Percentiles rank a stretch among this genome's conserved stretches.
These are phyloP conservation scores for Skeletonema menzelii DNA, from an alignment of 108 stramenopile genomes.

Conservation along the genomic window DNA sequence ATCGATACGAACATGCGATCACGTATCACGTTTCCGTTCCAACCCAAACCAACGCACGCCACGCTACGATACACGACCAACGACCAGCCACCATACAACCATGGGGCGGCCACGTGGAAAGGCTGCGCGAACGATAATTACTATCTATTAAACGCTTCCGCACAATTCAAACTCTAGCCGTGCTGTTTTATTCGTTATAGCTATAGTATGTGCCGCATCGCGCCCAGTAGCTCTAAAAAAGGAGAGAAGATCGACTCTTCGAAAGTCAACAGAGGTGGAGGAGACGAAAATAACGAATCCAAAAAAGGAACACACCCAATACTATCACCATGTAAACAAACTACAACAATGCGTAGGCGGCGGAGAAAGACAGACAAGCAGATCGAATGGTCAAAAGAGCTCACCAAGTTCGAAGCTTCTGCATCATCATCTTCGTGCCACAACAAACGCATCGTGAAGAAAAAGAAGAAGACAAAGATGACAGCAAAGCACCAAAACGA, in stretches of 20 bases:
- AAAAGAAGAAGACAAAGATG: conserved; percentile 46
- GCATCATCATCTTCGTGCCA: neutral
- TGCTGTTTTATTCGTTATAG: no score
- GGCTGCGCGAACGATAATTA: no score
- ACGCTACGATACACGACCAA: neutral
- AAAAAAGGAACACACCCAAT: neutral
- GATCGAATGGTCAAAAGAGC: conserved; percentile 22
- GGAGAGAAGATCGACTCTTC: neutral
- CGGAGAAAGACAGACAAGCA: conserved; percentile 23
- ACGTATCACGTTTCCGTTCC: no score
- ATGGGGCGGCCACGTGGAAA: neutral
- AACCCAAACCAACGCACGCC: no score
- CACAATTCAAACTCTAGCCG: no score
- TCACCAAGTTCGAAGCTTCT: neutral
- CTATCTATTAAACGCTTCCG: no score
- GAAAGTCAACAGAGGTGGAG: neutral
- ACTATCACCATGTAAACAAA: neutral
- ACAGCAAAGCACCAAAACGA: conserved; percentile 49
- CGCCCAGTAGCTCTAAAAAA: neutral
- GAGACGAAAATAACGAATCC: neutral
- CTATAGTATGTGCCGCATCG: neutral
- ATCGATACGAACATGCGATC: no score
- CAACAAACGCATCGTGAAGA: conserved; percentile 30
- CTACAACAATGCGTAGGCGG: neutral
- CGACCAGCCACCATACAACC: no score